A percentile compares a stretch with the other conserved stretches of the same genome.
These are phyloP conservation scores for Trichopus zeylanicus DNA, from an alignment of 116 monocot genomes.

Conservation along the genomic window DNA sequence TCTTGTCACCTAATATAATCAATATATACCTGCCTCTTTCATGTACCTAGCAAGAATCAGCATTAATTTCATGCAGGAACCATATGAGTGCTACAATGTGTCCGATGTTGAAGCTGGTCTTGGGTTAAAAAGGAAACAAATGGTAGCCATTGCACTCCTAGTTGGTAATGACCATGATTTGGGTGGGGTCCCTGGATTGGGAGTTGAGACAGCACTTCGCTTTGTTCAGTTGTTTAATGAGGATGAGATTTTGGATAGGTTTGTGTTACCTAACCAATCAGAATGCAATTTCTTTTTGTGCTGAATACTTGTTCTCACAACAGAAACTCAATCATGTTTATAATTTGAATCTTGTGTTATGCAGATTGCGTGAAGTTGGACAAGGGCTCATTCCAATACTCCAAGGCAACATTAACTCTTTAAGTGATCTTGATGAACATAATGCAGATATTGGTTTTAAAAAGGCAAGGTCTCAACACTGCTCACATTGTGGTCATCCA, in stretches of 20 bases:
- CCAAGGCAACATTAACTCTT: constrained; percentile 9
- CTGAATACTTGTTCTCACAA: background rate
- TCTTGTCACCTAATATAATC: background rate
- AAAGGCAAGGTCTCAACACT: constrained; percentile 49
- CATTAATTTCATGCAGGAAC: constrained; percentile 56
- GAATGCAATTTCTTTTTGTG: background rate
- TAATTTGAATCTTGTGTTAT: constrained; percentile 5
- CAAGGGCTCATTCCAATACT: constrained; percentile 21
- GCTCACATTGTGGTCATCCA: constrained; percentile 89
- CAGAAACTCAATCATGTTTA: background rate
- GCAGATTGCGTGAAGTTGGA: constrained; percentile 74
- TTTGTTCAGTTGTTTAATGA: constrained; percentile 67
- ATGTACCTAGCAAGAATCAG: background rate
- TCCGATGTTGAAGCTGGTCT: constrained; percentile 85
- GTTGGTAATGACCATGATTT: constrained; percentile 83
- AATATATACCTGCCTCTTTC: background rate
- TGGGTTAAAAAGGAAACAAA: constrained; percentile 75
- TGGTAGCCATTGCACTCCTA: constrained; percentile 57
- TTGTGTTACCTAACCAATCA: background rate
- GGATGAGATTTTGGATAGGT: constrained; percentile 77
- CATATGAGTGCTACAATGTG: constrained; percentile 84
- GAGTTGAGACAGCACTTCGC: constrained; percentile 83
- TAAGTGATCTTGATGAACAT: constrained; percentile 12
- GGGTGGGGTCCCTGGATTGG: constrained; percentile 76
- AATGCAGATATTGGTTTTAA: constrained; percentile 12